Conservation (phyloP, 345 rosid species). For the Noccaea caerulescens region DNA sequence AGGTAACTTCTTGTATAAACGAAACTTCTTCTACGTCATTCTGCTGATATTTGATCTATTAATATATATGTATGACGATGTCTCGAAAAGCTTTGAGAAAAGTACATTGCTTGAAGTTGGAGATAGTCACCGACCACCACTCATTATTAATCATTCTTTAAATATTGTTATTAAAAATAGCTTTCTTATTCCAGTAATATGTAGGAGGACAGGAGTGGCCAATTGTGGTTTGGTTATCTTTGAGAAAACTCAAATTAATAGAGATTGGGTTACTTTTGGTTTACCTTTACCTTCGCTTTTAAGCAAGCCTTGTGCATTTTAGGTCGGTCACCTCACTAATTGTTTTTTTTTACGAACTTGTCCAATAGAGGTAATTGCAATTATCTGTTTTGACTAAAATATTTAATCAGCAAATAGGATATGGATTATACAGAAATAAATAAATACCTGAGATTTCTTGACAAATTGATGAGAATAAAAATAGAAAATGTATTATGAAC, state of each 20-base stretch:
- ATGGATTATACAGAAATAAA: no score
- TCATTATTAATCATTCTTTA: slow-evolving; percentile 23
- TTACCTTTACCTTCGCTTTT: no score
- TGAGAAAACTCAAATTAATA: background rate
- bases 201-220: background rate
- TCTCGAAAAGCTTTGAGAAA: slow-evolving; percentile 7
- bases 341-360: no score
- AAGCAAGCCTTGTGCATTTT: no score
- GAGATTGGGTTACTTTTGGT: no score
- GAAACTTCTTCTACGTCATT: background rate
- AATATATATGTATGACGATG: slow-evolving; percentile 1
- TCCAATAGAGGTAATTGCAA: no score
- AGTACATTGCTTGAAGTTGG: slow-evolving; percentile 19
- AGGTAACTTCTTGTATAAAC: background rate
- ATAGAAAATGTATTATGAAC: no score
- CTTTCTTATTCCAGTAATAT: slow-evolving; percentile 19
- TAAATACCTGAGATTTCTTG: no score
- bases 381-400: no score
- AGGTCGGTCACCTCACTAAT: no score
- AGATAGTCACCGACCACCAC: slow-evolving; percentile 20
- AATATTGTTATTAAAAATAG: slow-evolving; percentile 15
- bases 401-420: no score
- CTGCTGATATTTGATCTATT: background rate
- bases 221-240: background rate
- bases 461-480: no score